Percentiles rank a stretch among this genome's conserved stretches.
Evolutionary conservation across 495 filamentous ascomycete species (phyloP).

Genomic region (Podospora appendiculata): DNA sequence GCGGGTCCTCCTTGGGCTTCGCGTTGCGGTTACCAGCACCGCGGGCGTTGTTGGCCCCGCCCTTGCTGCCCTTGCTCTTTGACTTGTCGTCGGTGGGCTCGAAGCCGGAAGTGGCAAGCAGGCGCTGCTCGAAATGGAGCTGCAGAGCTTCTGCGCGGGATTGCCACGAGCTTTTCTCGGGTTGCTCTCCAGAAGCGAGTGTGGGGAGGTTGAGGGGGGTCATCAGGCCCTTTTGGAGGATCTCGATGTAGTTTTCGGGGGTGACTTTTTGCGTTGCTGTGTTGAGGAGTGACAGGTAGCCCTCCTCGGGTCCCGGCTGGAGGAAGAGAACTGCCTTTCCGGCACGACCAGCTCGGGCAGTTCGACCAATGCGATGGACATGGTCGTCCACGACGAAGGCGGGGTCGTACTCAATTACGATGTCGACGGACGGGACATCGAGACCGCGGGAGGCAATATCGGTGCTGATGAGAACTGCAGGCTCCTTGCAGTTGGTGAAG

Average conservation of each 20-base stretch:
- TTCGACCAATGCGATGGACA: conserved; percentile 88
- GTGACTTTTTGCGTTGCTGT: conserved; percentile 23
- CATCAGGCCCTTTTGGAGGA: conserved; percentile 48
- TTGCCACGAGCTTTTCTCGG: conserved; percentile 30
- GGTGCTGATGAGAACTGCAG: conserved; percentile 81
- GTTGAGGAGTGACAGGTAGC: conserved; percentile 70
- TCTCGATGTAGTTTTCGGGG: conserved; percentile 36
- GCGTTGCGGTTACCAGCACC: neutral
- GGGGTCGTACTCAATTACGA: conserved; percentile 91
- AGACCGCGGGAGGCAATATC: conserved; percentile 92
- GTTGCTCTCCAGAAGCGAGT: conserved; percentile 3
- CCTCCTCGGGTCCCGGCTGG: conserved; percentile 82
- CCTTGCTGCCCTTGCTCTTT: conserved; percentile 15
- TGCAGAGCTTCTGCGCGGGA: conserved; percentile 40
- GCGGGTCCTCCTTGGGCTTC: conserved; percentile 19
- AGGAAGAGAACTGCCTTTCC: conserved; percentile 88
- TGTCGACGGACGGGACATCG: conserved; percentile 87
- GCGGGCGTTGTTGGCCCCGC: neutral
- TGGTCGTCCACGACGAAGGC: conserved; percentile 88
- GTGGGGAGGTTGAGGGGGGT: conserved; percentile 30
- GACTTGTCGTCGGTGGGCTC: conserved; percentile 7
- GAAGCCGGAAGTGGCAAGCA: conserved; percentile 22
- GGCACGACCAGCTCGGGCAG: conserved; percentile 80
- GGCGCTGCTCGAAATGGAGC: conserved; percentile 40
- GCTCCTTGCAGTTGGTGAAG: conserved; percentile 58